Evolutionary conservation across 1,284 basidiomycete species (phyloP).

Genomic region (Takashimella koratensis): DNA sequence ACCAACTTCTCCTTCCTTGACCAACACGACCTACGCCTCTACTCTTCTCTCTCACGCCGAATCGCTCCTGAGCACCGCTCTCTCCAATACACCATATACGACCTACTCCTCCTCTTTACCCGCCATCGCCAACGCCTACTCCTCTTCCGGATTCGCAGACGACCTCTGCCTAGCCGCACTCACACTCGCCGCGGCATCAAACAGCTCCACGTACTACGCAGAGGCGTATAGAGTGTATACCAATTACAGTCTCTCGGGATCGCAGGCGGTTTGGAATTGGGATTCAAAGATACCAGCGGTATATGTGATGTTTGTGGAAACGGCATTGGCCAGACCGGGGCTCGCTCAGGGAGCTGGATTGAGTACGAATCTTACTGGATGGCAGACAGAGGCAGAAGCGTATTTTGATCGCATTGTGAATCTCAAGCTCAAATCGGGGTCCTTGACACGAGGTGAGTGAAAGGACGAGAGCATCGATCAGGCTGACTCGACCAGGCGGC

Average conservation of each 20-base stretch:
- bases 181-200: constrained; percentile 68
- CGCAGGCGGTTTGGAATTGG: constrained; percentile 77
- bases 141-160: constrained; percentile 59
- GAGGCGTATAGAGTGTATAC: constrained; percentile 65
- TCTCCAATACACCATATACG: constrained; percentile 48
- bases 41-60: constrained; percentile 69
- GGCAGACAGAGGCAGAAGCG: constrained; percentile 66
- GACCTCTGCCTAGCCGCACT: constrained; percentile 62
- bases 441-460: constrained; percentile 56
- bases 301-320: constrained; percentile 62
- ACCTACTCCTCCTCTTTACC: constrained; percentile 59
- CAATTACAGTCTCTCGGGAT: constrained; percentile 57
- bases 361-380: constrained; percentile 59
- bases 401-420: constrained; percentile 71
- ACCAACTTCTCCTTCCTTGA: constrained; percentile 61
- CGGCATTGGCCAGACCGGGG: constrained; percentile 51
- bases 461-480: not conserved
- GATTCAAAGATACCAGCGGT: constrained; percentile 74
- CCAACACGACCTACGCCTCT: constrained; percentile 67
- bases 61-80: constrained; percentile 68
- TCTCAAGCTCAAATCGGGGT: constrained; percentile 56
- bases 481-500: constrained; percentile 55
- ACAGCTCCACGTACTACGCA: constrained; percentile 58
- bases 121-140: constrained; percentile 62
- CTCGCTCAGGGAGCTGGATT: constrained; percentile 57